Conservation (phyloP, 2,329 filamentous ascomycete genomes). For the Botrytis cinerea region DNA sequence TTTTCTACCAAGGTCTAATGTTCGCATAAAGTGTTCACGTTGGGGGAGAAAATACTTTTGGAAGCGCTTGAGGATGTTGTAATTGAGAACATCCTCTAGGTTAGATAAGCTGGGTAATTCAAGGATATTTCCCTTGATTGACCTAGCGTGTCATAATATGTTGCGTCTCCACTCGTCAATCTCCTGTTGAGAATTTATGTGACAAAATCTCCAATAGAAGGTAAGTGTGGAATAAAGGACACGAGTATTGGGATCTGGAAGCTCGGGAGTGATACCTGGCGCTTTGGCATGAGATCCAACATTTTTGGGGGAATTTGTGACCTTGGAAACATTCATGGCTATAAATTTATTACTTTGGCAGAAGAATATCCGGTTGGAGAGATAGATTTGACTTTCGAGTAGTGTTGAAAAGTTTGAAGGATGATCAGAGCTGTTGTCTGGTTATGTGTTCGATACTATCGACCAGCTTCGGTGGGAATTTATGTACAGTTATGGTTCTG, state of each 20-base stretch:
- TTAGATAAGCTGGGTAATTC: neutral
- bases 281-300: neutral
- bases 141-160: neutral
- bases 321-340: neutral
- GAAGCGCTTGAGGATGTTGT: neutral
- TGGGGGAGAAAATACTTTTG: neutral
- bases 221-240: neutral
- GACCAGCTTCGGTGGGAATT: neutral
- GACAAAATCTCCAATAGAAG: neutral
- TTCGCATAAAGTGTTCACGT: neutral
- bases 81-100: neutral
- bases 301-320: neutral
- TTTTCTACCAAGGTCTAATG: neutral
- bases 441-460: neutral
- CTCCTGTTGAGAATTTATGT: neutral
- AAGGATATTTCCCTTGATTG: neutral
- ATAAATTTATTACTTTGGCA: accelerated
- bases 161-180: neutral
- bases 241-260: neutral
- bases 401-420: neutral
- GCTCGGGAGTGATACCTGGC: neutral
- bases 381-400: neutral
- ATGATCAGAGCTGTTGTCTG: neutral
- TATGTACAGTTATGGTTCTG: neutral
- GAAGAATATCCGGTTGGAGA: neutral